Base-by-base conservation (phyloP, 75 land plant genomes). In the Cryptomeria japonica region DNA sequence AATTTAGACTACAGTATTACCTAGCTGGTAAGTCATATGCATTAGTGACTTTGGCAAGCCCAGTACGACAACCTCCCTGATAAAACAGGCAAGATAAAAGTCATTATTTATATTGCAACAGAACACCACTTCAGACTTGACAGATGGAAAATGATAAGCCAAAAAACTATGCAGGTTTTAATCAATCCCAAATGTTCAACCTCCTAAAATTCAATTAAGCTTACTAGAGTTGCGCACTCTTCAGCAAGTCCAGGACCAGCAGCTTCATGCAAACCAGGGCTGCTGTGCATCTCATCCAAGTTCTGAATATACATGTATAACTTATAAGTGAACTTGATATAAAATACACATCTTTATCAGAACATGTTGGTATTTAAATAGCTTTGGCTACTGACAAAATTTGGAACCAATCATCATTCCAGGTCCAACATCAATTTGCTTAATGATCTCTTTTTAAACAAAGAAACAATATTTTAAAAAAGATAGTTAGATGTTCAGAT, bases 11-110 rank as follows among this genome's bases (percentile, higher is more conserved):
- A 13, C 12, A 2, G 80, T 85, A 86, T 25, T 51, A 97, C 99
- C 99, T 94, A 64, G 99, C 99, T 82, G 99, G 99, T 87, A 98
- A 95, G 87, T 98, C 99, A 92, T 97, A 95, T 32, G 95, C 99
- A 90, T 92, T 97, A 58, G 97, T 97, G 51, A 98, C 94, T 93
- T 98, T 98, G 49, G 99, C 99, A 93, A 97, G 91, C 68, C 99
- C 99, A 84, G 99, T 96, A 87, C 99, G 84, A 86, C 99, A 98
- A 25, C 99, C 99, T 86, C 99, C 99, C 99, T 98, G 90, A 9
- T 86, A 42, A 39, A 89, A 28, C 34, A 76, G 46, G 78, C 86
- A 84, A 39, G 14, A 37, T 34, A 39, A 88, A 77, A 8, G 31
- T 84, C 44, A 58, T 22, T n/a, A 55, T 39, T 38, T 88, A 55